Conservation (phyloP, 331 rosid genomes). For the Saraca asoca region DNA sequence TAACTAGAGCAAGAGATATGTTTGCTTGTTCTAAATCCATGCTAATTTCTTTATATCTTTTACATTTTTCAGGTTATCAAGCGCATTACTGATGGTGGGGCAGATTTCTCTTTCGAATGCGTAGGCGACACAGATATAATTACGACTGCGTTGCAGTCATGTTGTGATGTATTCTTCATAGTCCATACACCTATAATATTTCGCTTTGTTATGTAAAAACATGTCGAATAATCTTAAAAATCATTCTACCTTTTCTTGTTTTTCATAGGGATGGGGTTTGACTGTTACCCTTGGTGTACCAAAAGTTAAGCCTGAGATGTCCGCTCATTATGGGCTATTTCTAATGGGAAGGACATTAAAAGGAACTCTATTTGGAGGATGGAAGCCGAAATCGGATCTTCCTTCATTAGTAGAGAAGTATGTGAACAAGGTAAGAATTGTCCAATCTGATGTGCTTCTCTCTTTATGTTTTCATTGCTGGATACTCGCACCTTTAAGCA, state of each 20-base stretch:
- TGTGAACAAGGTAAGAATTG: conserved; percentile 62
- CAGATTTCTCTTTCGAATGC: conserved; percentile 92
- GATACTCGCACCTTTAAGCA: neutral
- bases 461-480: neutral
- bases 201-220: conserved; percentile 11
- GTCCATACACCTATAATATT: conserved; percentile 1
- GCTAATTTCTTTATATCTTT: neutral
- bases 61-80: conserved; percentile 67
- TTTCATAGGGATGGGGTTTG: conserved; percentile 82
- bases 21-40: neutral
- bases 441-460: conserved; percentile 6
- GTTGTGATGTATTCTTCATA: conserved; percentile 70
- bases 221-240: conserved; percentile 18
- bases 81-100: conserved; percentile 80
- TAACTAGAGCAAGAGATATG: conserved; percentile 3
- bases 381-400: conserved; percentile 94
- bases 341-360: conserved; percentile 83
- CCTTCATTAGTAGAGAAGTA: conserved; percentile 89
- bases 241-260: conserved; percentile 30
- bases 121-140: conserved; percentile 84
- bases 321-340: conserved; percentile 75
- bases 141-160: conserved; percentile 86
- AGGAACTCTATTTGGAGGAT: conserved; percentile 92
- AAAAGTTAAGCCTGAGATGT: conserved; percentile 74
- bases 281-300: conserved; percentile 98